phyloP scores from a whole-genome alignment of 805 yeast species.

The Cyberlindnera meyerae region DNA sequence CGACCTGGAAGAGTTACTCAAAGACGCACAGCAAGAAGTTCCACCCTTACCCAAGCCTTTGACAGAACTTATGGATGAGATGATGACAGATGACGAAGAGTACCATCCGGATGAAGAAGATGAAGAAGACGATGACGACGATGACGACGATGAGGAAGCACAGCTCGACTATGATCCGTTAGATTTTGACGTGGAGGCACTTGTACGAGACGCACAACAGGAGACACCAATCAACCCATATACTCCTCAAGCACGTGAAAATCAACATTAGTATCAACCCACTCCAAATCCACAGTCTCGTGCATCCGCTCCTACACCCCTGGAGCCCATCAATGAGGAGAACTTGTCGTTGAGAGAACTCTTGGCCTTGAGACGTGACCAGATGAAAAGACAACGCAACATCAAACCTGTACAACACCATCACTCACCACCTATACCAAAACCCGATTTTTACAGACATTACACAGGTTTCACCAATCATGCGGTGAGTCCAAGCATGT shows the following conservation, averaged over 20 bases:
- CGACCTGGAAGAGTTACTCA: too few species aligned
- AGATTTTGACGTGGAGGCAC: slow-evolving; percentile 6
- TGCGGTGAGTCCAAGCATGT: too few species aligned
- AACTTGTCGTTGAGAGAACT: slow-evolving; percentile 9
- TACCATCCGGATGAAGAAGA: slow-evolving; percentile 11
- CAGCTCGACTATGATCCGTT: slow-evolving; percentile 2
- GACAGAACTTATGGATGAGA: too few species aligned
- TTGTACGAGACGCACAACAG: slow-evolving; percentile 7
- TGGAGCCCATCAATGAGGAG: slow-evolving; percentile 4
- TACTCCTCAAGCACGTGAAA: too few species aligned
- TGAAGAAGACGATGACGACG: slow-evolving; percentile 3
- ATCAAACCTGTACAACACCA: neutral
- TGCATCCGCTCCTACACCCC: slow-evolving; percentile 14
- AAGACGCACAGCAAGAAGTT: too few species aligned
- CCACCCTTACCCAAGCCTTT: too few species aligned
- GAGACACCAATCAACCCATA: slow-evolving; percentile 4
- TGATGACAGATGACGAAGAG: too few species aligned
- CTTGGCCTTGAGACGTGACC: slow-evolving; percentile 9
- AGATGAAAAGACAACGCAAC: slow-evolving; percentile 5
- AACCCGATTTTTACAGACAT: neutral
- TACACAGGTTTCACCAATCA: too few species aligned
- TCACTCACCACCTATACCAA: neutral
- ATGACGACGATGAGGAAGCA: slow-evolving; percentile 7
- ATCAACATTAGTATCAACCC: too few species aligned
- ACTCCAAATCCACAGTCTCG: too few species aligned